phyloP scores from a whole-genome alignment of 305 asterid genomes.

The Fraxinus sp. region DNA sequence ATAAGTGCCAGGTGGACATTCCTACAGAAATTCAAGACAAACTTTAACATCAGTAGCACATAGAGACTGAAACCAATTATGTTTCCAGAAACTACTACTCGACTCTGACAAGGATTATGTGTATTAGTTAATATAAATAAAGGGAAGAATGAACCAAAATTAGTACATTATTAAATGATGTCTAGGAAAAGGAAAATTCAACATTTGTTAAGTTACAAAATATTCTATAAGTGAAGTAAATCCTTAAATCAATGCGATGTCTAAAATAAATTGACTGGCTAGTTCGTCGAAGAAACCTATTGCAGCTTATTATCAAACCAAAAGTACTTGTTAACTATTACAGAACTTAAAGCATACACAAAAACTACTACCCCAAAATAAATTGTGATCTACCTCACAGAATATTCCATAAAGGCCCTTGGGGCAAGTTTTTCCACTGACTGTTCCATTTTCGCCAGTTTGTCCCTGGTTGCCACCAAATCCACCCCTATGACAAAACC shows the following conservation, averaged over 20 bases:
- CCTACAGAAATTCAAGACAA: constrained; percentile 49
- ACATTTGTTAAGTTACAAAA: not conserved
- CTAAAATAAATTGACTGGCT: not conserved
- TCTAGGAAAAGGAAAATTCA: constrained; percentile 3
- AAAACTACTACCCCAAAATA: not conserved
- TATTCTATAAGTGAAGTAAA: not conserved
- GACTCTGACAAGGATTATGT: not conserved
- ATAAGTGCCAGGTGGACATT: constrained; percentile 89
- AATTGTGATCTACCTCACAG: constrained; percentile 60
- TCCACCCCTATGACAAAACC: constrained; percentile 71
- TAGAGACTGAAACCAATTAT: constrained; percentile 7
- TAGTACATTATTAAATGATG: constrained; percentile 8
- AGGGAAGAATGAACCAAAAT: constrained; percentile 14
- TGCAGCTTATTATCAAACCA: not conserved
- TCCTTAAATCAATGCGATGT: not conserved
- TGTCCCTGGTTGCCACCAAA: constrained; percentile 63
- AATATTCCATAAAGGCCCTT: constrained; percentile 90
- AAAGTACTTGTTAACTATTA: not conserved
- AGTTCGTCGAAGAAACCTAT: not conserved
- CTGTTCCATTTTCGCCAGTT: constrained; percentile 76
- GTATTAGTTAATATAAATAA: not conserved
- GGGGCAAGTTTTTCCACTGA: constrained; percentile 95
- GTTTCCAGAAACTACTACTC: constrained; percentile 14
- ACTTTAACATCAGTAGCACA: constrained; percentile 5
- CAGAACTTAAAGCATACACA: not conserved